Conservation (phyloP, 164 flowering plant genomes). For the Stephania cephalantha region DNA sequence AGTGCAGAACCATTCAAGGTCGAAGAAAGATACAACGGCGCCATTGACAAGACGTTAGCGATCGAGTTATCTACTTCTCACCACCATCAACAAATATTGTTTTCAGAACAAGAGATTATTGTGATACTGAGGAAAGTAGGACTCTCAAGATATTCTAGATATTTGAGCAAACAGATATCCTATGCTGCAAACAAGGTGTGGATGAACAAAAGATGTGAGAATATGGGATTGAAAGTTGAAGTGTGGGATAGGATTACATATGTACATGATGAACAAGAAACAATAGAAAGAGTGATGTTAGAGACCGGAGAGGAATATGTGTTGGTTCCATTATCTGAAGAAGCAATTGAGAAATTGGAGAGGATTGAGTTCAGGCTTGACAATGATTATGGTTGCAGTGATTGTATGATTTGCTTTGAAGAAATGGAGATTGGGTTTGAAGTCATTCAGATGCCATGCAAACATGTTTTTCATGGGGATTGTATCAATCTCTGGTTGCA, state of each 20-base stretch:
- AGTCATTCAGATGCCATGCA: neutral
- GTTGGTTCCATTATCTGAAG: neutral
- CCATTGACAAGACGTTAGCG: too few species aligned
- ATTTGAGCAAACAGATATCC: too few species aligned
- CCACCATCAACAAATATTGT: too few species aligned
- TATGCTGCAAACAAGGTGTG: too few species aligned
- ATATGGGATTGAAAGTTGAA: neutral
- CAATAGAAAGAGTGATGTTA: neutral
- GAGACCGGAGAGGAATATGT: neutral
- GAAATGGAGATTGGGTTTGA: neutral
- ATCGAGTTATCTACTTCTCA: too few species aligned
- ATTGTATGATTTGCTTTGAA: neutral
- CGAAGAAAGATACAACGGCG: too few species aligned
- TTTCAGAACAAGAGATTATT: too few species aligned
- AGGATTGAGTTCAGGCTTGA: neutral
- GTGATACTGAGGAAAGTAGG: too few species aligned
- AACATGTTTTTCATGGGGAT: neutral
- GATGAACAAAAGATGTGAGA: neutral
- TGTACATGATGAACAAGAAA: neutral
- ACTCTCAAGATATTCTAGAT: too few species aligned
- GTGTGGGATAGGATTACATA: neutral
- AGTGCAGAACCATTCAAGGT: too few species aligned
- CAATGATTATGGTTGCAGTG: neutral
- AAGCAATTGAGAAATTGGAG: neutral
- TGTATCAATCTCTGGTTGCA: neutral